Evolutionary conservation across 306 rosid genomes (phyloP).

Genomic region (Vigna hirtella): DNA sequence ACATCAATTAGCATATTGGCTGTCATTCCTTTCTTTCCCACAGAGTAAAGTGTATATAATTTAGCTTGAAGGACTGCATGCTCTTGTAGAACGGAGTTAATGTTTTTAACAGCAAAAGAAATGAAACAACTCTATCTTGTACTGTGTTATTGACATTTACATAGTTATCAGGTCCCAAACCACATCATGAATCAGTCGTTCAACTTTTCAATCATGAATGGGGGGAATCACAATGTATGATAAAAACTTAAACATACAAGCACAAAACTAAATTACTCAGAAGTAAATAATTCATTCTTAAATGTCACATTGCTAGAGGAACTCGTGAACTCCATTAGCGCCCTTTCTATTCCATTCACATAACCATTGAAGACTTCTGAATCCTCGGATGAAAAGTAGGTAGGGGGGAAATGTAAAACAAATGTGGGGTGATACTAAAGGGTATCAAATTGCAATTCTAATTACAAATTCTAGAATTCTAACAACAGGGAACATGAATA

Average conservation of each 20-base stretch:
- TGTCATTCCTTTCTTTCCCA: slow-evolving; percentile 1
- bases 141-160: background rate
- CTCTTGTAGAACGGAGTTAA: slow-evolving; percentile 13
- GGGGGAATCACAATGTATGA: slow-evolving; percentile 10
- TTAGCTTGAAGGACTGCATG: background rate
- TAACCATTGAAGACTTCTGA: background rate
- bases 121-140: background rate
- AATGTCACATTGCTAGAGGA: slow-evolving; percentile 2
- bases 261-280: slow-evolving; percentile 6
- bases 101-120: background rate
- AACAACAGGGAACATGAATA: slow-evolving; percentile 25
- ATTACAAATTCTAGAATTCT: slow-evolving; percentile 30
- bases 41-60: too few species aligned
- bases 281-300: background rate
- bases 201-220: slow-evolving; percentile 20
- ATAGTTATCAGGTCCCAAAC: background rate
- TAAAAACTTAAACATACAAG: background rate
- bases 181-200: background rate
- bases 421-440: background rate
- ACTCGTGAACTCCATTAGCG: background rate
- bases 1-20: slow-evolving; percentile 32
- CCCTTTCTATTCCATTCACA: slow-evolving; percentile 1
- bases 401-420: background rate
- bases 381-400: background rate
- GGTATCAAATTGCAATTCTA: slow-evolving; percentile 12